These are phyloP conservation scores for Scutellaria minor DNA, from an alignment of 257 asterid genomes.

Conservation along the genomic window DNA sequence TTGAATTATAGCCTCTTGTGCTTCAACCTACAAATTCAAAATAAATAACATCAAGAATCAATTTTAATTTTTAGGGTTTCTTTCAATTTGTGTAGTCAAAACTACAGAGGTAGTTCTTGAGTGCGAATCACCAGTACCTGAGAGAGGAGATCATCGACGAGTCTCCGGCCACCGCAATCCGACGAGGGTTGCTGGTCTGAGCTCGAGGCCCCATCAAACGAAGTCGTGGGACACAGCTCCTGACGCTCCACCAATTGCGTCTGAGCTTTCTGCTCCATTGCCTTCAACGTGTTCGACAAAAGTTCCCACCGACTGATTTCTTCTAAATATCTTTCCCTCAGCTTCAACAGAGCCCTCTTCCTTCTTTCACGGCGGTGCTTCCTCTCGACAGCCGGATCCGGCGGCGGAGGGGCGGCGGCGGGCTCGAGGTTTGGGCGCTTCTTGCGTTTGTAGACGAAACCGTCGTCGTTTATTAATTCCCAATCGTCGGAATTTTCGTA, in stretches of 20 bases:
- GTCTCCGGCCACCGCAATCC: conserved; percentile 38
- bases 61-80: not conserved
- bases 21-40: conserved; percentile 57
- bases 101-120: not conserved
- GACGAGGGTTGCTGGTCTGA: conserved; percentile 35
- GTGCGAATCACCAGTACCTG: conserved; percentile 49
- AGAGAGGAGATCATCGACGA: conserved; percentile 61
- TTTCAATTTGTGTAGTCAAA: no score
- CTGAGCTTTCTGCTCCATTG: conserved; percentile 48
- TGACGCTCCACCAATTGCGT: conserved; percentile 38
- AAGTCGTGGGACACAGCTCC: conserved; percentile 39
- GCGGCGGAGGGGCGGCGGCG: conserved; percentile 47
- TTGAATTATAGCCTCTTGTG: conserved; percentile 59
- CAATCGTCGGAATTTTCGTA: conserved; percentile 61
- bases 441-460: conserved; percentile 70
- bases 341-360: conserved; percentile 63
- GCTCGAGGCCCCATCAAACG: conserved; percentile 39
- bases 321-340: conserved; percentile 47
- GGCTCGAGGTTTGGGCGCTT: conserved; percentile 52
- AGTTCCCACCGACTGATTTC: conserved; percentile 82
- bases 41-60: conserved; percentile 9
- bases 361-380: conserved; percentile 57
- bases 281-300: conserved; percentile 63
- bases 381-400: conserved; percentile 65
- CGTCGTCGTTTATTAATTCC: conserved; percentile 70